phyloP scores from a whole-genome alignment of 805 yeast genomes.

The Candida easanensis region DNA sequence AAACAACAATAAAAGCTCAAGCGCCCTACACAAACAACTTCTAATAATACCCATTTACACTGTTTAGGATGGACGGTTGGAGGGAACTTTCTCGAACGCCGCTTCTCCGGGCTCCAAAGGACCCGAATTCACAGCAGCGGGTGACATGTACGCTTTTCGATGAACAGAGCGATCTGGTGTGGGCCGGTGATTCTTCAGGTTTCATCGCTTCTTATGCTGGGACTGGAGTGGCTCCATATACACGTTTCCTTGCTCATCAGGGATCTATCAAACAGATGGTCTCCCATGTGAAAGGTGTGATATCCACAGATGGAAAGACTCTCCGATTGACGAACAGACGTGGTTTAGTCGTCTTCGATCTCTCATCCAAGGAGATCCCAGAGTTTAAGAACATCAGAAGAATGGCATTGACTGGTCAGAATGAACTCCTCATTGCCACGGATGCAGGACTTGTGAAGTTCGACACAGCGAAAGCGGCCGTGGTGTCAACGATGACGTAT shows the following conservation, averaged over 20 bases:
- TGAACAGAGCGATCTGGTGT: constrained; percentile 66
- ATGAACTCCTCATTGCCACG: constrained; percentile 46
- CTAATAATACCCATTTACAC: no score
- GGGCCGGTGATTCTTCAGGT: constrained; percentile 74
- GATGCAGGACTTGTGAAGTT: constrained; percentile 38
- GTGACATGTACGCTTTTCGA: constrained; percentile 52
- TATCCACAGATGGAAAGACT: constrained; percentile 51
- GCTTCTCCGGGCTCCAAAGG: constrained; percentile 25
- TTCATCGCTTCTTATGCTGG: constrained; percentile 41
- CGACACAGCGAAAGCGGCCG: constrained; percentile 38
- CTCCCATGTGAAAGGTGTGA: constrained; percentile 53
- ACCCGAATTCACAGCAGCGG: constrained; percentile 13
- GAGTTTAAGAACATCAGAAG: constrained; percentile 34
- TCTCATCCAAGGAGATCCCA: constrained; percentile 30
- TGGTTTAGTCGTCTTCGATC: constrained; percentile 45
- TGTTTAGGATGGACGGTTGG: constrained; percentile 28
- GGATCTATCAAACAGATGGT: constrained; percentile 50
- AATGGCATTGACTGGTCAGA: constrained; percentile 32
- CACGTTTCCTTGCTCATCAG: constrained; percentile 52
- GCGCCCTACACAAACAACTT: no score
- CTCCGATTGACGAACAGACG: constrained; percentile 54
- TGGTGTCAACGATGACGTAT: constrained; percentile 39
- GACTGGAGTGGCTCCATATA: constrained; percentile 50
- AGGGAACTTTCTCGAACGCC: constrained; percentile 23
- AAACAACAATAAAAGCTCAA: not conserved